These are phyloP conservation scores for Kwoniella dendrophila DNA, from an alignment of 768 basidiomycete species.

Conservation along the genomic window DNA sequence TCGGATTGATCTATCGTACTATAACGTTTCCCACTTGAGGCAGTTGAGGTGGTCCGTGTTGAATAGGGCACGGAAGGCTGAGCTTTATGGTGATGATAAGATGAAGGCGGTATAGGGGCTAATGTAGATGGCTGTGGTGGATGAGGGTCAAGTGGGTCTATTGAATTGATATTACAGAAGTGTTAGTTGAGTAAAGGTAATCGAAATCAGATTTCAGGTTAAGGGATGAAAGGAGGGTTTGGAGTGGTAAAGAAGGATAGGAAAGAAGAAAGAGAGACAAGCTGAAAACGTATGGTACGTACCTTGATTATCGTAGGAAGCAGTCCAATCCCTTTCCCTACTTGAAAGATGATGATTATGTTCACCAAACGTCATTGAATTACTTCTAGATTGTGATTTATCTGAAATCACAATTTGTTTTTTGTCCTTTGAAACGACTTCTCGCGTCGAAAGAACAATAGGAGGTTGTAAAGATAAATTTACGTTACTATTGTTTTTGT, in stretches of 20 bases:
- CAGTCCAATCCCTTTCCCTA: conserved; percentile 22
- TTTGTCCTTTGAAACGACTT: not conserved
- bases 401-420: not conserved
- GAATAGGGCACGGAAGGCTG: conserved; percentile 36
- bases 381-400: not conserved
- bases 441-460: conserved; percentile 10
- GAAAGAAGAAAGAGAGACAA: not conserved
- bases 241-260: not conserved
- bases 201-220: too few species aligned
- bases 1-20: conserved; percentile 9
- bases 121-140: not conserved
- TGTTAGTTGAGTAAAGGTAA: too few species aligned
- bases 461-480: conserved; percentile 6
- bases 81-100: conserved; percentile 18
- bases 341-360: not conserved
- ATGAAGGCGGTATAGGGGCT: conserved; percentile 8
- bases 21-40: conserved; percentile 7
- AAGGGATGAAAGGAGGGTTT: conserved; percentile 13
- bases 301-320: conserved; percentile 24
- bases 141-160: conserved; percentile 15
- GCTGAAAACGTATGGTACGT: not conserved
- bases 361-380: conserved; percentile 18
- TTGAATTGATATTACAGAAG: not conserved
- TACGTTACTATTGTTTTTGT: not conserved
- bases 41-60: conserved; percentile 24